Evolutionary conservation across 768 basidiomycete species (phyloP), one percentile per base, ranked within the genome.

Genomic region (Auricularia sp.): DNA sequence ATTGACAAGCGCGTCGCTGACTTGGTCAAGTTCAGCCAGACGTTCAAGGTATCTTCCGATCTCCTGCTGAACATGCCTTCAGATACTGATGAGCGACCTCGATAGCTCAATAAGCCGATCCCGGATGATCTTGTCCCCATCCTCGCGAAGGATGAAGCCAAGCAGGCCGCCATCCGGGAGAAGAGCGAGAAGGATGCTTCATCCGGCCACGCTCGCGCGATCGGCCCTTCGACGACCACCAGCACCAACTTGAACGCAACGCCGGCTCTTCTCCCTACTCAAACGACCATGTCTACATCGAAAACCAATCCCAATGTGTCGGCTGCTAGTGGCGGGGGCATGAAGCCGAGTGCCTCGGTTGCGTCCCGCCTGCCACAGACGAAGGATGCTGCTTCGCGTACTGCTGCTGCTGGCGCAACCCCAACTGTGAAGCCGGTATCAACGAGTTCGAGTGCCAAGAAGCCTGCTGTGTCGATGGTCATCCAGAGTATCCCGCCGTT

Each of bases 1-100:
- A 91, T 95, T 86, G 93, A 98, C 75, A 91, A 91, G 72, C 87
- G 91, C 67, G 85, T 97, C 79, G 90, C 93, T 10, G 96, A 98
- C 53, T 79, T 98, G 43, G 83, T 94, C 73, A 91, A 90, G 75
- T 99, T 98, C 76, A 93, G 92, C 68, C 83, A 91, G 74, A 88
- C 77, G 69, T 99, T 99, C 87, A 96, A 97, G 85, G 95, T 94
- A 58, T 58, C 8, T 12, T 21, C 56, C 6, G 11, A 35, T 12
- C 36, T 33, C 33, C 58, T 63, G 33, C 42, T 61, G 12, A 18
- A 63, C 14, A 18, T 61, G 39, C 12, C 61, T 42, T 51, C 62
- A 59, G 66, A 35, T 64, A 21, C 36, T 58, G 21, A 61, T 42
- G 8, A 1, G 39, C 12, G 8, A 42, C 56, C 14, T 62, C 14